Percentiles rank a stretch among this genome's conserved stretches.
These are phyloP conservation scores for Fraxinus cuspidata DNA, from an alignment of 257 asterid species.

Conservation along the genomic window DNA sequence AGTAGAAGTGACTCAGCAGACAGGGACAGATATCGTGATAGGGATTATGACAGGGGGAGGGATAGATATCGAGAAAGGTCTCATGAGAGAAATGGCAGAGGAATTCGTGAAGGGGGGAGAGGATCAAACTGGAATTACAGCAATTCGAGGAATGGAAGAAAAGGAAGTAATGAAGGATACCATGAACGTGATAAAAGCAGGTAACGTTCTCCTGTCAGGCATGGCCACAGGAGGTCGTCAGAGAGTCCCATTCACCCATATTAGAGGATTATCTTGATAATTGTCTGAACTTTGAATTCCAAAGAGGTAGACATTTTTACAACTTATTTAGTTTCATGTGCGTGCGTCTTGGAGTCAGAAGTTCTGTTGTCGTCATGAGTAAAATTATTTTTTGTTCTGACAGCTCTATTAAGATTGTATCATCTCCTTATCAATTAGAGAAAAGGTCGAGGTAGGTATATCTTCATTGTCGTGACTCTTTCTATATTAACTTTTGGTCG, in stretches of 20 bases:
- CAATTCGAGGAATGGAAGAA: constrained; percentile 69
- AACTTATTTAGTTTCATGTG: constrained; percentile 53
- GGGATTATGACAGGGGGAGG: constrained; percentile 59
- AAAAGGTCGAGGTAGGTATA: constrained; percentile 83
- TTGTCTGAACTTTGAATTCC: constrained; percentile 55
- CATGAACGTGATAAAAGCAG: constrained; percentile 73
- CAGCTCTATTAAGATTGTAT: constrained; percentile 79
- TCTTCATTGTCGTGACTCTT: constrained; percentile 31
- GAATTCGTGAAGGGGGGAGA: constrained; percentile 56
- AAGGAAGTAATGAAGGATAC: constrained; percentile 72
- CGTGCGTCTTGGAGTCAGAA: constrained; percentile 47
- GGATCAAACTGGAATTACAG: constrained; percentile 60
- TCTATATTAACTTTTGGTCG: constrained; percentile 28
- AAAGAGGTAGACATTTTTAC: constrained; percentile 79
- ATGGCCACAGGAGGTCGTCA: constrained; percentile 60
- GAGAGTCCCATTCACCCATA: constrained; percentile 64
- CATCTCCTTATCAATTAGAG: constrained; percentile 73
- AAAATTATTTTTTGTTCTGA: constrained; percentile 81
- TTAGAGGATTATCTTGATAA: constrained; percentile 54
- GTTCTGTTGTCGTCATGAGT: constrained; percentile 60
- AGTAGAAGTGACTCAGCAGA: constrained; percentile 74
- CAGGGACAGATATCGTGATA: constrained; percentile 65
- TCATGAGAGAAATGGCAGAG: constrained; percentile 69
- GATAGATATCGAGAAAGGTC: constrained; percentile 48
- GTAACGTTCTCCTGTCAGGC: constrained; percentile 80